These are phyloP conservation scores for Pilatotrama ljubarskyi DNA, from an alignment of 768 basidiomycete genomes.

Conservation along the genomic window DNA sequence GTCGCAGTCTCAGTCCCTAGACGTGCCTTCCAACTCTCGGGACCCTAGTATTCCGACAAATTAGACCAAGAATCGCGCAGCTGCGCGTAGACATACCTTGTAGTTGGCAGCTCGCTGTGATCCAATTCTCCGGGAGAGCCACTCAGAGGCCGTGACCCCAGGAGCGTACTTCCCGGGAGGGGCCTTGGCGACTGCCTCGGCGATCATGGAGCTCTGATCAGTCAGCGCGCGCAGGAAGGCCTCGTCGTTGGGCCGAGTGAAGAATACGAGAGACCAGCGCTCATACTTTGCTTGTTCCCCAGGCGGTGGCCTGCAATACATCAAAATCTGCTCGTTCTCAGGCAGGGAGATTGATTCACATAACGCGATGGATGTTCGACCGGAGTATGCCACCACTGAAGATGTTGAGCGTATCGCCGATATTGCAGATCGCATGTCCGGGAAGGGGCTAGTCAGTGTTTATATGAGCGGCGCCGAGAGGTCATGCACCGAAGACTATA, in stretches of 20 bases:
- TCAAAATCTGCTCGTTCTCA: not conserved
- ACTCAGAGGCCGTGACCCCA: slow-evolving; percentile 38
- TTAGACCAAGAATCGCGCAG: not conserved
- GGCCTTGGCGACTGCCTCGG: slow-evolving; percentile 39
- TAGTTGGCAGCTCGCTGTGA: slow-evolving; percentile 32
- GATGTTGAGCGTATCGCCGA: slow-evolving; percentile 57
- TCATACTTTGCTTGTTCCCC: slow-evolving; percentile 51
- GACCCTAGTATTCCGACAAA: not conserved
- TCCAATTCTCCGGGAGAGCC: slow-evolving; percentile 42
- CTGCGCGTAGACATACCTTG: slow-evolving; percentile 5
- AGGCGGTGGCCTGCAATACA: slow-evolving; percentile 44
- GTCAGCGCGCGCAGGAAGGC: slow-evolving; percentile 51
- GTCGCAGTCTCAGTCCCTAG: slow-evolving; percentile 18
- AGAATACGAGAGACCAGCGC: slow-evolving; percentile 73
- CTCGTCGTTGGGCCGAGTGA: slow-evolving; percentile 60
- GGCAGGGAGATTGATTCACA: slow-evolving; percentile 36
- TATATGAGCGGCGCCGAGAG: not conserved
- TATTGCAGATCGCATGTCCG: slow-evolving; percentile 37
- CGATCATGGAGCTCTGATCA: slow-evolving; percentile 51
- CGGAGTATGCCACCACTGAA: slow-evolving; percentile 66
- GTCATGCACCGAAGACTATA: slow-evolving; percentile 20
- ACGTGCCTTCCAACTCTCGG: slow-evolving; percentile 16
- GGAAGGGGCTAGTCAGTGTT: slow-evolving; percentile 29
- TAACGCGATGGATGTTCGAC: slow-evolving; percentile 66
- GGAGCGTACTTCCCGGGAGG: slow-evolving; percentile 35